These are phyloP conservation scores for Pichia sp. DNA, from an alignment of 1,139 yeast genomes.

Conservation along the genomic window DNA sequence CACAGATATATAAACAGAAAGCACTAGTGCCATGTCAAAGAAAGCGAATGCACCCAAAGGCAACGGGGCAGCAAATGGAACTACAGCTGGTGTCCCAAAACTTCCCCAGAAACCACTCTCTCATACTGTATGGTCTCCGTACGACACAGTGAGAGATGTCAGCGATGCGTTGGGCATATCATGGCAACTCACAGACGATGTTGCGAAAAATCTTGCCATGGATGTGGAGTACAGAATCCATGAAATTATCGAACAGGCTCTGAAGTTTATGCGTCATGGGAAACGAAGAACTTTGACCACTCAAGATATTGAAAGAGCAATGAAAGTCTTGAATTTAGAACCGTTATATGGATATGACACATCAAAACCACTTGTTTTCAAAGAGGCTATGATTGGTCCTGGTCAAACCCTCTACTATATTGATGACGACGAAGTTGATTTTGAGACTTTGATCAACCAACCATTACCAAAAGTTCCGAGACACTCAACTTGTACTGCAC, in stretches of 20 bases:
- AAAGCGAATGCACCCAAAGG: too few species aligned
- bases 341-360: constrained; percentile 74
- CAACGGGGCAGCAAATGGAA: too few species aligned
- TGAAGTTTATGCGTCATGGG: constrained; percentile 92
- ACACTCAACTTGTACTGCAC: constrained; percentile 88
- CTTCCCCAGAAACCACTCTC: constrained; percentile 42
- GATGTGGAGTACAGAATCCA: constrained; percentile 96
- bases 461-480: constrained; percentile 96
- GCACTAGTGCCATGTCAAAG: too few species aligned
- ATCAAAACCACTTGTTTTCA: constrained; percentile 54
- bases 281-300: constrained; percentile 79
- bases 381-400: constrained; percentile 84
- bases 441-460: constrained; percentile 87
- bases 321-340: constrained; percentile 82
- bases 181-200: constrained; percentile 74
- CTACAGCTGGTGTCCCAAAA: too few species aligned
- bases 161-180: constrained; percentile 84
- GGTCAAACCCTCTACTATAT: constrained; percentile 91
- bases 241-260: constrained; percentile 91
- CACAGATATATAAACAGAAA: too few species aligned
- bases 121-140: constrained; percentile 95
- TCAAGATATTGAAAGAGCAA: constrained; percentile 72
- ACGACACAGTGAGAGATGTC: constrained; percentile 93
- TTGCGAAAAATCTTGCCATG: constrained; percentile 93
- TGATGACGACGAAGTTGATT: constrained; percentile 88